Conservation (phyloP, 768 basidiomycete species). For the Kwoniella heveanensis region DNA sequence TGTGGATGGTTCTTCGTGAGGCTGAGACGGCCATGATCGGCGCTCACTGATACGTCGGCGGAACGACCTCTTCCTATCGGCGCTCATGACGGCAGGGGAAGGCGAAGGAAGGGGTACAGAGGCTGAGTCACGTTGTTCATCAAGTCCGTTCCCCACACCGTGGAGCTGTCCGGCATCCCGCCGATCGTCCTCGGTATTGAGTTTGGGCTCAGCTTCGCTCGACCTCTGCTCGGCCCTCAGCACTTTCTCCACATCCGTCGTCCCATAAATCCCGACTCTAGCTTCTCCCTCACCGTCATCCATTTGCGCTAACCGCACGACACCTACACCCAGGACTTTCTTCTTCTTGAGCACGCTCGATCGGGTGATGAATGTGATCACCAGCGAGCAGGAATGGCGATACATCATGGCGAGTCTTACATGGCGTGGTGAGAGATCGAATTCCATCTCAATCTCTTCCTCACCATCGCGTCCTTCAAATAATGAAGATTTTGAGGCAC, state of each 20-base stretch:
- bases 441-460: slow-evolving; percentile 34
- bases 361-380: slow-evolving; percentile 43
- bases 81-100: neutral
- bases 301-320: slow-evolving; percentile 39
- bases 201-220: neutral
- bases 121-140: neutral
- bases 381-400: slow-evolving; percentile 52
- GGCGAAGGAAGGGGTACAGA: neutral
- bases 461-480: neutral
- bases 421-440: slow-evolving; percentile 32
- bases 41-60: slow-evolving; percentile 2
- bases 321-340: slow-evolving; percentile 40
- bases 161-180: no score
- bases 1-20: neutral
- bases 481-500: neutral
- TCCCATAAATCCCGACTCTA: slow-evolving; percentile 22
- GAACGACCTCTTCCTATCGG: slow-evolving; percentile 9
- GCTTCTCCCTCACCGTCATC: neutral
- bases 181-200: no score
- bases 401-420: slow-evolving; percentile 53
- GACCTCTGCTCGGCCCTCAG: slow-evolving; percentile 23
- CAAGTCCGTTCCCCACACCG: no score
- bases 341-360: slow-evolving; percentile 48
- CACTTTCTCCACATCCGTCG: slow-evolving; percentile 42
- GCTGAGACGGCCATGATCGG: slow-evolving; percentile 4